Conservation (phyloP, 805 yeast genomes). For the Candida fluviatilis region DNA sequence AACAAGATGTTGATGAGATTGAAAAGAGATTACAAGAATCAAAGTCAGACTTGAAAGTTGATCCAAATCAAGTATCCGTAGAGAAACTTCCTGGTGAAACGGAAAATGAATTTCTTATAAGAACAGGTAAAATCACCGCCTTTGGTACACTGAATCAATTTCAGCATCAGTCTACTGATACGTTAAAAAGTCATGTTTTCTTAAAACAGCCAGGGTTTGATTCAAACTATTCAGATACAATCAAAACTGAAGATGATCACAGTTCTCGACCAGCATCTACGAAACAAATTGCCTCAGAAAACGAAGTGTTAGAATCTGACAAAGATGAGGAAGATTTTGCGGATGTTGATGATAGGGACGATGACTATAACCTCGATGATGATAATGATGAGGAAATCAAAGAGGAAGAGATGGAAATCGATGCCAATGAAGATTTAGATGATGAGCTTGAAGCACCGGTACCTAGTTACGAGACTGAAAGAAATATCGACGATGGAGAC, state of each 20-base stretch:
- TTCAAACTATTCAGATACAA: background rate
- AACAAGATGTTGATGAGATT: conserved; percentile 59
- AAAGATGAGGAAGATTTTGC: conserved; percentile 10
- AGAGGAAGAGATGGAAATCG: conserved; percentile 4
- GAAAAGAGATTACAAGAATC: conserved; percentile 29
- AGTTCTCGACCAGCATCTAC: too few relatives aligned
- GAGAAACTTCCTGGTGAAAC: conserved; percentile 65
- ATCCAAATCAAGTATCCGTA: conserved; percentile 15
- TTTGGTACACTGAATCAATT: conserved; percentile 72
- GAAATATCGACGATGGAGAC: conserved; percentile 77
- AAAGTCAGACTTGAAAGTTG: conserved; percentile 32
- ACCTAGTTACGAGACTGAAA: conserved; percentile 15
- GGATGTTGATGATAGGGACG: conserved; percentile 10
- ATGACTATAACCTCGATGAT: conserved; percentile 14
- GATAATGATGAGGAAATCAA: conserved; percentile 7
- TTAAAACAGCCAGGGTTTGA: conserved; percentile 50
- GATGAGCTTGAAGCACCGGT: conserved; percentile 5
- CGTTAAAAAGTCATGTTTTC: conserved; percentile 36
- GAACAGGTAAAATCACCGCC: conserved; percentile 93
- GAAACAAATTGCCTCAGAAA: conserved; percentile 4
- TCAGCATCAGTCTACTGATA: conserved; percentile 22
- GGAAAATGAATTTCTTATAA: conserved; percentile 70
- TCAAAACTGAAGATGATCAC: conserved; percentile 11
- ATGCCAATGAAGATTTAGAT: conserved; percentile 5
- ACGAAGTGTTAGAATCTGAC: conserved; percentile 11